phyloP scores from a whole-genome alignment of 2,329 filamentous ascomycete species.

The Claviceps maximensis region DNA sequence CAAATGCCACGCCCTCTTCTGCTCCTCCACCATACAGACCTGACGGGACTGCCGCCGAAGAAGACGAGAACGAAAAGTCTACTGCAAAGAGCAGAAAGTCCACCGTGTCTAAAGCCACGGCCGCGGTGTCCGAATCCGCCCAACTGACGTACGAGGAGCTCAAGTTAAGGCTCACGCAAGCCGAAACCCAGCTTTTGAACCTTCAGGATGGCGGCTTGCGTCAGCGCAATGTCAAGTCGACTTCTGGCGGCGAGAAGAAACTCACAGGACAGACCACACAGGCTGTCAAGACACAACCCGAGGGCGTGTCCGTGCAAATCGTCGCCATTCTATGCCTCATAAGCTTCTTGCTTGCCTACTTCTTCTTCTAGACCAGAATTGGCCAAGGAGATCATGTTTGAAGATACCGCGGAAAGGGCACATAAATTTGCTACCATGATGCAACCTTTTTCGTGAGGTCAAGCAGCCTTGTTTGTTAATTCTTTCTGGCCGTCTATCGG shows the following conservation, averaged over 20 bases:
- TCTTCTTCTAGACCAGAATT: slow-evolving; percentile 61
- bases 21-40: slow-evolving; percentile 23
- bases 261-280: slow-evolving; percentile 35
- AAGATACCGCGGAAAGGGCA: neutral
- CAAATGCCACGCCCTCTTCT: slow-evolving; percentile 17
- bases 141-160: slow-evolving; percentile 43
- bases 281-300: slow-evolving; percentile 39
- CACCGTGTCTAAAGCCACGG: slow-evolving; percentile 26
- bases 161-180: slow-evolving; percentile 59
- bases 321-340: slow-evolving; percentile 73
- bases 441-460: neutral
- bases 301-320: slow-evolving; percentile 78
- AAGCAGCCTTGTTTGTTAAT: too few species aligned
- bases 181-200: slow-evolving; percentile 57
- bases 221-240: slow-evolving; percentile 57
- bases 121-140: slow-evolving; percentile 32
- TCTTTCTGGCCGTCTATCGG: neutral
- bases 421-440: too few species aligned
- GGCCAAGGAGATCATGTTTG: neutral
- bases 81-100: slow-evolving; percentile 15
- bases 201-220: slow-evolving; percentile 63
- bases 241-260: slow-evolving; percentile 37
- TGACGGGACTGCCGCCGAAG: slow-evolving; percentile 19
- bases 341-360: slow-evolving; percentile 87
- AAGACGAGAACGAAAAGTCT: slow-evolving; percentile 14